A percentile compares a stretch with the other conserved stretches of the same genome.
Conservation (phyloP, 2,329 filamentous ascomycete genomes). For the Biscogniauxia mediterranea region DNA sequence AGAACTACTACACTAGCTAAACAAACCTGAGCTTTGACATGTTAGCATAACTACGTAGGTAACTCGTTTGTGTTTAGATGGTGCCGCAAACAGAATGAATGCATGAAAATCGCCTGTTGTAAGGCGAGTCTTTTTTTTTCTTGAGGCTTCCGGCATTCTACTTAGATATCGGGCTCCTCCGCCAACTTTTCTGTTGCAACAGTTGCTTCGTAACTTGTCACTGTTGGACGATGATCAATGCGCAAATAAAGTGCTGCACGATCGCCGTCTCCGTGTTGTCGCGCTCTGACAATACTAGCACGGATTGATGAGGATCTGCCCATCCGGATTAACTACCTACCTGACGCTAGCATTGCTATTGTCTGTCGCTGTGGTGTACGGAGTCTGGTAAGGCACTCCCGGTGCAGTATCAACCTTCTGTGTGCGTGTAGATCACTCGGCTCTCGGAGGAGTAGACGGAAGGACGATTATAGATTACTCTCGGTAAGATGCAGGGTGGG, state of each 20-base stretch:
- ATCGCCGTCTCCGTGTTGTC: conserved; percentile 28
- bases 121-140: conserved; percentile 16
- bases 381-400: neutral
- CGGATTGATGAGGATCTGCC: conserved; percentile 24
- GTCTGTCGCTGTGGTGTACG: conserved; percentile 10
- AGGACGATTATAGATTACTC: neutral
- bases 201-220: conserved; percentile 26
- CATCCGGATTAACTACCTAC: conserved; percentile 17
- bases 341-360: conserved; percentile 4
- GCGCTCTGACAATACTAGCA: conserved; percentile 18
- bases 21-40: neutral
- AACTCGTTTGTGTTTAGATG: neutral
- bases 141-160: conserved; percentile 17
- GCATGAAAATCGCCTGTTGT: conserved; percentile 22
- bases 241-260: conserved; percentile 23
- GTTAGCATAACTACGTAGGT: no score
- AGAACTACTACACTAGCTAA: neutral
- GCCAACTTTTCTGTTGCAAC: conserved; percentile 28
- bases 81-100: conserved; percentile 2
- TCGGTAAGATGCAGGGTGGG: conserved; percentile 2
- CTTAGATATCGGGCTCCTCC: conserved; percentile 21
- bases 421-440: conserved; percentile 5
- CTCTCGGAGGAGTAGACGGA: neutral
- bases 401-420: neutral
- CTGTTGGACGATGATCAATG: conserved; percentile 21